Evolutionary conservation across 2,329 filamentous ascomycete species (phyloP).

Genomic region (Fusarium abutilonis): DNA sequence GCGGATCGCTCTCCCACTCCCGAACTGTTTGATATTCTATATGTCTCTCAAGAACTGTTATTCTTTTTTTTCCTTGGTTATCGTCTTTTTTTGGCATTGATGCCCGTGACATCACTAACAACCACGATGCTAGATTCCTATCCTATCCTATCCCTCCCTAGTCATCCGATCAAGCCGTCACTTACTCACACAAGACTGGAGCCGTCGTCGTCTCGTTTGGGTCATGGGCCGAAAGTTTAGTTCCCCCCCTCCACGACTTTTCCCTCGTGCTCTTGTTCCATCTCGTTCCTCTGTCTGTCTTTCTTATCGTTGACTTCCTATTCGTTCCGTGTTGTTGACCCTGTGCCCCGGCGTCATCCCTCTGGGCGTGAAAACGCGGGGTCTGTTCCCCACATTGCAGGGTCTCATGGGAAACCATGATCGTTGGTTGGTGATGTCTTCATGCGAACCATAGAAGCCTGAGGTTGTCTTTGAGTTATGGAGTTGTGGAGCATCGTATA

Average conservation of each 20-base stretch:
- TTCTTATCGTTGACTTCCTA: constrained; percentile 41
- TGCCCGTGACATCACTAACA: constrained; percentile 53
- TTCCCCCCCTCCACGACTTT: constrained; percentile 26
- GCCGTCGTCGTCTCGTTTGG: constrained; percentile 33
- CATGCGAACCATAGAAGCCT: constrained; percentile 4
- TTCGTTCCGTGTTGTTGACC: constrained; percentile 35
- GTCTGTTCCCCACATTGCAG: constrained; percentile 42
- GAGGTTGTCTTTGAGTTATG: constrained; percentile 10
- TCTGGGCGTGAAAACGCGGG: constrained; percentile 41
- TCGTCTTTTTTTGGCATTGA: constrained; percentile 48
- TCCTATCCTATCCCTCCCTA: constrained; percentile 10
- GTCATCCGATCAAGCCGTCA: constrained; percentile 31
- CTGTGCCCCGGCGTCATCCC: constrained; percentile 39
- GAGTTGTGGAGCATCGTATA: constrained; percentile 8
- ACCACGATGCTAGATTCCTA: neutral
- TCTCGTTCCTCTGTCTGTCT: constrained; percentile 18
- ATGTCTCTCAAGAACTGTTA: neutral
- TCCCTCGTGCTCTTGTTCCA: constrained; percentile 37
- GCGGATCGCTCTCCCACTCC: constrained; percentile 10
- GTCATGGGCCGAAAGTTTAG: constrained; percentile 34
- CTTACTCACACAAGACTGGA: constrained; percentile 15
- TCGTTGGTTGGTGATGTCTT: constrained; percentile 19
- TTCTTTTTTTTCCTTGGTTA: constrained; percentile 19
- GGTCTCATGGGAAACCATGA: constrained; percentile 29
- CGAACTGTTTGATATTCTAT: neutral